A percentile compares a stretch with the other conserved stretches of the same genome.
Evolutionary conservation across 1,284 basidiomycete genomes (phyloP).

Genomic region (Rhodotorula sp.): DNA sequence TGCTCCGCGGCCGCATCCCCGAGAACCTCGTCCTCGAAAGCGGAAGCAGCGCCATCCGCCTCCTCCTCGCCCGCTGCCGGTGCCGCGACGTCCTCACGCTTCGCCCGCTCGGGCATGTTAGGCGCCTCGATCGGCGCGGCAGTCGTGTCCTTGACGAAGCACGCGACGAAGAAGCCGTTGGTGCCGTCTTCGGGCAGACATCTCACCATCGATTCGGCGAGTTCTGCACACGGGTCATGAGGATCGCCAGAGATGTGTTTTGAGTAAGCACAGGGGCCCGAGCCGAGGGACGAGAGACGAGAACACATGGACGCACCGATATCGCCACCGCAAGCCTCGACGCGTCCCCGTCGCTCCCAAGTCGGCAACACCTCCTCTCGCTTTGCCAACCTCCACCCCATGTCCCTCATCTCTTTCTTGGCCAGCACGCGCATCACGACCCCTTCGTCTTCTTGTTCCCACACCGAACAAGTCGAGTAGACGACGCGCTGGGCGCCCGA

Average conservation of each 20-base stretch:
- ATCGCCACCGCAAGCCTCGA: conserved; percentile 56
- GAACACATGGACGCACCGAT: conserved; percentile 27
- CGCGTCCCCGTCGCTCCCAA: conserved; percentile 75
- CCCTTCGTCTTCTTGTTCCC: conserved; percentile 85
- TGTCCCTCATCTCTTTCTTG: conserved; percentile 63
- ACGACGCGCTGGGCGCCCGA: conserved; percentile 68
- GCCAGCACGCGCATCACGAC: conserved; percentile 67
- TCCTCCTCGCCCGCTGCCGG: no score
- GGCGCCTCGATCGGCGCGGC: conserved; percentile 10
- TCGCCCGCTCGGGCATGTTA: background rate
- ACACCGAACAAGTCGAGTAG: conserved; percentile 94
- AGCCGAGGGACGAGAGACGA: no score
- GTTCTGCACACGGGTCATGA: conserved; percentile 50
- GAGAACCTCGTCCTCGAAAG: background rate
- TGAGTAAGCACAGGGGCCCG: background rate
- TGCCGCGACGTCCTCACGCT: background rate
- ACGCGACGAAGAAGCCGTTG: conserved; percentile 92
- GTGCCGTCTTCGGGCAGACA: conserved; percentile 82
- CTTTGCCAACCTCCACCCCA: conserved; percentile 67
- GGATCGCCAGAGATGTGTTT: background rate
- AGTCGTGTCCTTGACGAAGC: conserved; percentile 61
- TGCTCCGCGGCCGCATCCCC: background rate
- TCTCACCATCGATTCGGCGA: conserved; percentile 71
- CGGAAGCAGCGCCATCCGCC: background rate
- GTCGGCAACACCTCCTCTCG: conserved; percentile 65